These are phyloP conservation scores for Ceratobasidium sp. DNA, from an alignment of 1,284 basidiomycete species.

Conservation along the genomic window DNA sequence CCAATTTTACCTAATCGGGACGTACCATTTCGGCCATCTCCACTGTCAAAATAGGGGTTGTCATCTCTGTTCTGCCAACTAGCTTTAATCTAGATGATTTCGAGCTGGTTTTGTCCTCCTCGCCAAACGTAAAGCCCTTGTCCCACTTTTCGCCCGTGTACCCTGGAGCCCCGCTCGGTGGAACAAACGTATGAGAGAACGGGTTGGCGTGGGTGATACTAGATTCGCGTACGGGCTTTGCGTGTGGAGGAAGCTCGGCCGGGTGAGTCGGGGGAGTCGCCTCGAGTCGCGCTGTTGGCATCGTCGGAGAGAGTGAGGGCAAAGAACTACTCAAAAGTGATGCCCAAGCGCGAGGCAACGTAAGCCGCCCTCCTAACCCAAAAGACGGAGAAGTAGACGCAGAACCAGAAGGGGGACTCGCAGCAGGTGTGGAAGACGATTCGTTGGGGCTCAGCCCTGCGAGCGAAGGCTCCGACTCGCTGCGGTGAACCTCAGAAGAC, in stretches of 20 bases:
- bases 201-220: slow-evolving; percentile 28
- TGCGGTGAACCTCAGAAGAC: slow-evolving; percentile 13
- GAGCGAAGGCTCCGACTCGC: slow-evolving; percentile 22
- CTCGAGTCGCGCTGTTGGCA: neutral
- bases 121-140: slow-evolving; percentile 24
- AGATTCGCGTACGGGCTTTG: slow-evolving; percentile 21
- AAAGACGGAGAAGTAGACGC: slow-evolving; percentile 16
- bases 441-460: neutral
- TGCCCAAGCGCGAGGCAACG: slow-evolving; percentile 20
- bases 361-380: slow-evolving; percentile 10
- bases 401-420: neutral
- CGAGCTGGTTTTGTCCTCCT: slow-evolving; percentile 6
- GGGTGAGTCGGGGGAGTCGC: slow-evolving; percentile 22
- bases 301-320: slow-evolving; percentile 6
- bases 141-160: slow-evolving; percentile 31
- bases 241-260: slow-evolving; percentile 11
- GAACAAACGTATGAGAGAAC: slow-evolving; percentile 17
- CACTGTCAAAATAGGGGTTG: slow-evolving; percentile 8
- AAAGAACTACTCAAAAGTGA: slow-evolving; percentile 21
- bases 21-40: slow-evolving; percentile 31
- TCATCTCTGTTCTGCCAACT: slow-evolving; percentile 31
- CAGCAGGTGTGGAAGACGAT: neutral
- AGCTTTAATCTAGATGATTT: slow-evolving; percentile 22
- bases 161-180: slow-evolving; percentile 30
- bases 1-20: neutral